These are phyloP conservation scores for Pseudocercospora macadamiae DNA, from an alignment of 2,329 filamentous ascomycete species.

Conservation along the genomic window DNA sequence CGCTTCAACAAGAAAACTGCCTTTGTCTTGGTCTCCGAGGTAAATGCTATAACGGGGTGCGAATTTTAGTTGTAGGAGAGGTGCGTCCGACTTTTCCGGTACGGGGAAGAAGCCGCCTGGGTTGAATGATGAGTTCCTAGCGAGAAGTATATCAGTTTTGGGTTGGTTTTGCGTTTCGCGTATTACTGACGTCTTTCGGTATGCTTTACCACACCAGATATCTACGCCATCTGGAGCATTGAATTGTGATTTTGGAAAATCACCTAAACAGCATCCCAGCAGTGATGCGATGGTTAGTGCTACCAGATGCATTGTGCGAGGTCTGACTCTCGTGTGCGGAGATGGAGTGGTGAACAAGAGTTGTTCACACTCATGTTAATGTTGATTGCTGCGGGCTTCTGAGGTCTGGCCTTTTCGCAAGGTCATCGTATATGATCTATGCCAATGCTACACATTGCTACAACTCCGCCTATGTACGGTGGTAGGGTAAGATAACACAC, in stretches of 20 bases:
- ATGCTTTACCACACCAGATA: slow-evolving; percentile 55
- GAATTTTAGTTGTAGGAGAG: slow-evolving; percentile 51
- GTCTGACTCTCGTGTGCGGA: no score
- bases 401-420: no score
- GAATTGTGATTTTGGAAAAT: slow-evolving; percentile 15
- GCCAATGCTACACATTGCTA: no score
- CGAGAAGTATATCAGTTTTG: neutral
- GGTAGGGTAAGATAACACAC: no score
- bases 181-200: slow-evolving; percentile 27
- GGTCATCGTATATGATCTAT: no score
- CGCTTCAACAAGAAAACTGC: slow-evolving; percentile 47
- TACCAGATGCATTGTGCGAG: no score
- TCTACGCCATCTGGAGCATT: slow-evolving; percentile 43
- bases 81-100: slow-evolving; percentile 40
- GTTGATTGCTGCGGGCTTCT: no score
- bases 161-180: neutral
- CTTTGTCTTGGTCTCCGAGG: slow-evolving; percentile 42
- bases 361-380: no score
- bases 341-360: no score
- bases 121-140: slow-evolving; percentile 46
- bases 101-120: slow-evolving; percentile 51
- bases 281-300: neutral
- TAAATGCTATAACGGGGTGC: slow-evolving; percentile 47
- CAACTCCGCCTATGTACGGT: no score
- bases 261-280: neutral